Conservation (phyloP, 2,329 filamentous ascomycete genomes). For the Arthrocladium fulminans region DNA sequence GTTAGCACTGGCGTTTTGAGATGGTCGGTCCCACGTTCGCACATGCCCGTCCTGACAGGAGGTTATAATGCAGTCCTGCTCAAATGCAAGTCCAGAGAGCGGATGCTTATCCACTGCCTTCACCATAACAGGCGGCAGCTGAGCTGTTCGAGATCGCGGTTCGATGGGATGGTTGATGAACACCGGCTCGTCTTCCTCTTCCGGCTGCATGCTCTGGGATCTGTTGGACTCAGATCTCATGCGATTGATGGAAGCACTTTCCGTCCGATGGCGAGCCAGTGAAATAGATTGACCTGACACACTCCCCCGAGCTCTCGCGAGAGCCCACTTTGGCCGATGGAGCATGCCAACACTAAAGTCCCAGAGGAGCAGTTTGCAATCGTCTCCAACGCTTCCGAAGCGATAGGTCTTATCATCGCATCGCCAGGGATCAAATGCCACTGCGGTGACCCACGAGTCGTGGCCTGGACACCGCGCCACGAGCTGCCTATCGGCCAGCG, state of each 20-base stretch:
- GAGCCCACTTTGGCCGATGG: slow-evolving; percentile 65
- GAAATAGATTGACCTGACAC: slow-evolving; percentile 36
- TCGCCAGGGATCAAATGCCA: slow-evolving; percentile 93
- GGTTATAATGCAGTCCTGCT: slow-evolving; percentile 84
- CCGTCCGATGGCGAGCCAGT: slow-evolving; percentile 52
- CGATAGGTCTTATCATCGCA: slow-evolving; percentile 93
- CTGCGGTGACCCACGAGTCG: slow-evolving; percentile 86
- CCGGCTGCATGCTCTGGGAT: slow-evolving; percentile 23
- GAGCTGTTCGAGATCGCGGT: slow-evolving; percentile 71
- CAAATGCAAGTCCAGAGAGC: slow-evolving; percentile 84
- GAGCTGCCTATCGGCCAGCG: slow-evolving; percentile 68
- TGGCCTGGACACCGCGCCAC: slow-evolving; percentile 92
- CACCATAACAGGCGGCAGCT: slow-evolving; percentile 84
- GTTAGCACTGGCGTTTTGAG: slow-evolving; percentile 32
- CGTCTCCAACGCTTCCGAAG: slow-evolving; percentile 92
- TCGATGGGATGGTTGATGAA: slow-evolving; percentile 71
- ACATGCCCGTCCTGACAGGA: slow-evolving; percentile 80
- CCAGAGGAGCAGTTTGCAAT: slow-evolving; percentile 84
- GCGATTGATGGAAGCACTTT: slow-evolving; percentile 49
- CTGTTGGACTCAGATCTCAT: slow-evolving; percentile 63
- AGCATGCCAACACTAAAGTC: slow-evolving; percentile 98
- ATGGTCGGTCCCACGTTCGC: slow-evolving; percentile 62
- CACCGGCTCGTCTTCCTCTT: slow-evolving; percentile 44
- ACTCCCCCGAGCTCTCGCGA: slow-evolving; percentile 35
- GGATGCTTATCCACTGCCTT: slow-evolving; percentile 76